A percentile compares a stretch with the other conserved stretches of the same genome.
Conservation (phyloP, 352 stramenopile species). For the Globisporangium takayamanum region DNA sequence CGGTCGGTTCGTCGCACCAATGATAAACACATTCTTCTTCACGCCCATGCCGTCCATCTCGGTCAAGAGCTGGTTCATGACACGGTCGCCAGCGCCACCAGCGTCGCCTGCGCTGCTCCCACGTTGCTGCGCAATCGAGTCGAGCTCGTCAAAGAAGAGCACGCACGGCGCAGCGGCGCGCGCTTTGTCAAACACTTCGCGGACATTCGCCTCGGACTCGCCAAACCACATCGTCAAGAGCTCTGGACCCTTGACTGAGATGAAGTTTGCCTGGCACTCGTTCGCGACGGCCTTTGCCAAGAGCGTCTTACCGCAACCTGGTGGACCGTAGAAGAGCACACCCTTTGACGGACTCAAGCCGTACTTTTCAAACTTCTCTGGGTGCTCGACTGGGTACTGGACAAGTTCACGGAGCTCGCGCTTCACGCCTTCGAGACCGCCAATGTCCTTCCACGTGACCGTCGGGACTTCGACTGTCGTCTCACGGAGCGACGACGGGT, state of each 20-base stretch:
- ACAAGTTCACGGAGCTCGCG: conserved; percentile 98
- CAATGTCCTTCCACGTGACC: conserved; percentile 99
- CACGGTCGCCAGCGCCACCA: conserved; percentile 96
- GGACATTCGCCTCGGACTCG: conserved; percentile 98
- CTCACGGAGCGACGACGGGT: conserved; percentile 98
- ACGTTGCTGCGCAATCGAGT: conserved; percentile 98
- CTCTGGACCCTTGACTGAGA: conserved; percentile 99
- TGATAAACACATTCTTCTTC: conserved; percentile 99
- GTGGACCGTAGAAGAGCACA: conserved; percentile 99
- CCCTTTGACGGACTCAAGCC: conserved; percentile 92
- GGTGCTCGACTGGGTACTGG: conserved; percentile 99
- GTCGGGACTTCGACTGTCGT: conserved; percentile 99
- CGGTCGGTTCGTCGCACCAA: conserved; percentile 93
- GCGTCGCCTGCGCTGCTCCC: conserved; percentile 93
- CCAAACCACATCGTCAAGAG: conserved; percentile 99
- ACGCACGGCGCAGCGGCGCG: conserved; percentile 96
- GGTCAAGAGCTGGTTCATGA: conserved; percentile 99
- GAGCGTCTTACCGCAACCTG: conserved; percentile 99
- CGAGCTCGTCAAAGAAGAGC: conserved; percentile 99
- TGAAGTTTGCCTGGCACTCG: conserved; percentile 99
- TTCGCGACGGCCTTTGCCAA: conserved; percentile 99
- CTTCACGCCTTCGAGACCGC: conserved; percentile 97
- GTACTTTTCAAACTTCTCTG: conserved; percentile 99
- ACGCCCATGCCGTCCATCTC: conserved; percentile 99
- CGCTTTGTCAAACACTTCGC: conserved; percentile 99